Conservation (phyloP, 768 basidiomycete species). For the Asterophora lycoperdoides region DNA sequence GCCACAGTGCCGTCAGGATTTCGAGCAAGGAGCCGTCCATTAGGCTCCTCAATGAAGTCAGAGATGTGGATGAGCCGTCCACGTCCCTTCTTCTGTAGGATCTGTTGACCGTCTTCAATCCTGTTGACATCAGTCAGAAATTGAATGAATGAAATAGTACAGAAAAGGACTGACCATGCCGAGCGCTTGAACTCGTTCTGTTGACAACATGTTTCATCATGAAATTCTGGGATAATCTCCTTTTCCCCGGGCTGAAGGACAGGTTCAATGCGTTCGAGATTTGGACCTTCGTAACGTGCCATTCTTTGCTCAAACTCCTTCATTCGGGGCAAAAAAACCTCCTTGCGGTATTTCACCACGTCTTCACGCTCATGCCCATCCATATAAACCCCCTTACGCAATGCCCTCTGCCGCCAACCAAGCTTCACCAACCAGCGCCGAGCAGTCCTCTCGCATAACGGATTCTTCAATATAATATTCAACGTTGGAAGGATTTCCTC, state of each 20-base stretch:
- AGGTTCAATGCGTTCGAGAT: neutral
- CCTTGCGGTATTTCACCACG: conserved; percentile 17
- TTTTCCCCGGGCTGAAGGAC: neutral
- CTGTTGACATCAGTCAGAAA: neutral
- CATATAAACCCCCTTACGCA: conserved; percentile 21
- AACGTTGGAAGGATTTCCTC: conserved; percentile 27
- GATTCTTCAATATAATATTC: conserved; percentile 20
- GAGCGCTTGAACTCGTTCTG: neutral
- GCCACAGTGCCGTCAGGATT: conserved; percentile 17
- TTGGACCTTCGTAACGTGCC: neutral
- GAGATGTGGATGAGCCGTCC: conserved; percentile 33
- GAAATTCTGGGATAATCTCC: neutral
- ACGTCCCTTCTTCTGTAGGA: conserved; percentile 23
- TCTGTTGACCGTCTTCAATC: neutral
- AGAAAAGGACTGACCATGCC: neutral
- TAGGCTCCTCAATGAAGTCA: conserved; percentile 27
- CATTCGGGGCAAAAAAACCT: conserved; percentile 8
- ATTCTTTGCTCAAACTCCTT: conserved; percentile 7
- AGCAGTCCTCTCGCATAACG: conserved; percentile 29
- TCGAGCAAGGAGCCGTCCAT: conserved; percentile 19
- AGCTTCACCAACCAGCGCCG: conserved; percentile 33
- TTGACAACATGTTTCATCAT: neutral
- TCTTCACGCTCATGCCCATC: conserved; percentile 24
- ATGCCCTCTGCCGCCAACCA: conserved; percentile 10
- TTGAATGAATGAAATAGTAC: too few species aligned